Base-by-base conservation (phyloP, 202 grass and related monocot species). In the Panicum hallii region DNA sequence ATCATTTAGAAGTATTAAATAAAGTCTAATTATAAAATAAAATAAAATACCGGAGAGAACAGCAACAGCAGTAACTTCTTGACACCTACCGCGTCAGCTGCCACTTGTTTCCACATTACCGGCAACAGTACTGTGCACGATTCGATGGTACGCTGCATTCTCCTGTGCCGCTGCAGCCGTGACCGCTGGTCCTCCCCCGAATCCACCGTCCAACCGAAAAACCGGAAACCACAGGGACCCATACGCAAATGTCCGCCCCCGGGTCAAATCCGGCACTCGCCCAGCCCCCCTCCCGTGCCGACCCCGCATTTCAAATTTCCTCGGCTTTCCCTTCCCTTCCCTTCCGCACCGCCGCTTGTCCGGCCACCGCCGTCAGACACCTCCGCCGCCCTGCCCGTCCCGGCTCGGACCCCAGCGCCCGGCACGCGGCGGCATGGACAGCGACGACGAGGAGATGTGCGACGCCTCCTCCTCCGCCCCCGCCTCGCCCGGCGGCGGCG, bases 251-350 rank as follows among this genome's bases (percentile, higher is more conserved):
- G 0, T 0, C 2, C 4, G 16, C 11, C 6, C 42, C 42, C 30
- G 58, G 88, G 91, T 56, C 70, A 95, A 90, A 90, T 88, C 56
- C 11, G 80, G 84, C 87, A 67, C 74, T 85, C 41, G 47, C 48
- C 67, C 52, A 42, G n/a, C 0, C 19, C 16, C 49, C 63, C 16
- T 44, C n/a, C 67, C 14, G 46, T 46, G 53, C 84, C 81, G 83
- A 89, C 81, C 87, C 88, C 83, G 91, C 96, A 91, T 95, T 94
- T 94, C 93, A 99, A 99, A 95, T 98, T 93, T 84, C 87, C 56
- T 70, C 79, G 9, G 20, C 45, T 52, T 47, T 76, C 79, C 74
- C 38, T 69, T 70, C 48, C 22, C 30, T 19, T 22, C 41, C 65
- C 47, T 2, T 13, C 78, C 8, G 38, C 40, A 9, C 43, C 47